Evolutionary conservation across 176 grass and related monocot genomes (phyloP).

Genomic region (Cenchrus fungigraminus): DNA sequence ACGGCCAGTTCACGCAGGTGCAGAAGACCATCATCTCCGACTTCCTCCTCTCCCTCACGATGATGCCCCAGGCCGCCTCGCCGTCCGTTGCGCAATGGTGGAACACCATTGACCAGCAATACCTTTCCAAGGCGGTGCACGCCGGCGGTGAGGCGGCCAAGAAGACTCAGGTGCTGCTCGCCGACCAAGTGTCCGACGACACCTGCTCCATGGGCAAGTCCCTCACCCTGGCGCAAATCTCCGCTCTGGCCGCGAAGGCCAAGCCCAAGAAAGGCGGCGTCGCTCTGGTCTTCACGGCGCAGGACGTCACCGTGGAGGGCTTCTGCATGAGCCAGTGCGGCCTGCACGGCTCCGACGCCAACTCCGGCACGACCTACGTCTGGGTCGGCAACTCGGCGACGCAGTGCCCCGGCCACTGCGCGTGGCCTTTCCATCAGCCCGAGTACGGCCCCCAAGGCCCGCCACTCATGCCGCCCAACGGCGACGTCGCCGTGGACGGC

Average conservation of each 20-base stretch:
- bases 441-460: slow-evolving; percentile 62
- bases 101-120: slow-evolving; percentile 67
- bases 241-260: slow-evolving; percentile 43
- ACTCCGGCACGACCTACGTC: slow-evolving; percentile 48
- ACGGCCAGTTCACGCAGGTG: slow-evolving; percentile 55
- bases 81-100: slow-evolving; percentile 75
- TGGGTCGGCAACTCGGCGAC: slow-evolving; percentile 68
- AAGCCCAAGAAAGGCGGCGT: slow-evolving; percentile 42
- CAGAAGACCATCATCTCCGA: slow-evolving; percentile 76
- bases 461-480: slow-evolving; percentile 64
- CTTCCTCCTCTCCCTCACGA: slow-evolving; percentile 73
- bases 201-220: slow-evolving; percentile 63
- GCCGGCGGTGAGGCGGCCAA: not conserved
- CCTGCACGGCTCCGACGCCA: slow-evolving; percentile 59
- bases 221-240: slow-evolving; percentile 56
- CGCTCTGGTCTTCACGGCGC: slow-evolving; percentile 62
- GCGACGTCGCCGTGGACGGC: slow-evolving; percentile 69
- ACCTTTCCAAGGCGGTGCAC: slow-evolving; percentile 56
- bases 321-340: slow-evolving; percentile 69
- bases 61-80: slow-evolving; percentile 21
- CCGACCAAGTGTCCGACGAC: slow-evolving; percentile 36
- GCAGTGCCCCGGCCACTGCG: slow-evolving; percentile 81
- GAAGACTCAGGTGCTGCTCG: slow-evolving; percentile 48
- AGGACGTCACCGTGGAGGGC: slow-evolving; percentile 65
- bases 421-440: slow-evolving; percentile 89